phyloP scores from a whole-genome alignment of 257 asterid genomes.

The Solanum chiquidenum region DNA sequence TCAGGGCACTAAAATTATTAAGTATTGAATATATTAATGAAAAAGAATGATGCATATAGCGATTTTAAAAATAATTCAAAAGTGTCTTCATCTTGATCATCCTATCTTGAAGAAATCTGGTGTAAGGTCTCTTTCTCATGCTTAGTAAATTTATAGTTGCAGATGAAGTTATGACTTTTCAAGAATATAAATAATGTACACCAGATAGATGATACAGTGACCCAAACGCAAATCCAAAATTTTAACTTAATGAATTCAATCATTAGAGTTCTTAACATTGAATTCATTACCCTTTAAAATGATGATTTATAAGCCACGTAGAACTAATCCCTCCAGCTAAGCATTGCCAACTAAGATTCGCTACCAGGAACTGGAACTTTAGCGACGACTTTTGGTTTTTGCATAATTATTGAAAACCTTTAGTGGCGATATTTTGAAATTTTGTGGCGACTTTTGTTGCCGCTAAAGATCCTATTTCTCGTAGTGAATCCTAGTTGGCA shows the following conservation, averaged over 20 bases:
- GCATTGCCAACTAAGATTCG: rapidly evolving
- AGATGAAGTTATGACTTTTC: background rate
- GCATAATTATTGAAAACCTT: background rate
- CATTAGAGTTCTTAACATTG: too few species aligned
- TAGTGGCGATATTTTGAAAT: rapidly evolving
- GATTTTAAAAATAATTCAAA: background rate
- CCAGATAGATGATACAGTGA: too few species aligned
- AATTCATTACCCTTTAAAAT: too few species aligned
- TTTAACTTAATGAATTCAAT: background rate
- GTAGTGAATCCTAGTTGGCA: background rate
- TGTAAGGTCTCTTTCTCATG: background rate
- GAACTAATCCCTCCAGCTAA: background rate
- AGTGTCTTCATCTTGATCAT: background rate
- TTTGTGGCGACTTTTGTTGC: background rate
- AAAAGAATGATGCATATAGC: background rate
- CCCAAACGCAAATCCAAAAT: too few species aligned
- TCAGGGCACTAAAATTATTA: background rate
- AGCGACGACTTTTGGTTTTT: background rate
- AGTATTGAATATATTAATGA: background rate
- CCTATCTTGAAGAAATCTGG: background rate
- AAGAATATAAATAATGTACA: too few species aligned
- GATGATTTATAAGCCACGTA: background rate
- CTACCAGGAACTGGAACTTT: background rate
- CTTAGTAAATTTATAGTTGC: background rate
- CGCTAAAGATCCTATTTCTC: background rate